Conservation (phyloP, 2,329 filamentous ascomycete species). For the Purpureocillium takamizusanense region DNA sequence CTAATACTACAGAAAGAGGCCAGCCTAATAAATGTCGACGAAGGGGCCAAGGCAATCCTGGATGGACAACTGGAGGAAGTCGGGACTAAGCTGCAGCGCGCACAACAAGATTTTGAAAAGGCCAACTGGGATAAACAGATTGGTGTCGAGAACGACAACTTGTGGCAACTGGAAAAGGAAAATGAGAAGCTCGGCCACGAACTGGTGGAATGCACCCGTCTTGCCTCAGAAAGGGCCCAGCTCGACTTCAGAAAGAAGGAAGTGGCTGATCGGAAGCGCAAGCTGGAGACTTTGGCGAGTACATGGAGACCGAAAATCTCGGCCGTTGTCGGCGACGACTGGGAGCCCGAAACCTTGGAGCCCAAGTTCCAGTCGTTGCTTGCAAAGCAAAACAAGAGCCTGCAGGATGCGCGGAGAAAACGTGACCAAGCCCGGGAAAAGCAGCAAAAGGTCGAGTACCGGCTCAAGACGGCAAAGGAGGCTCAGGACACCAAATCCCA, state of each 20-base stretch:
- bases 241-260: slow-evolving; percentile 80
- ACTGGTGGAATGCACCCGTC: slow-evolving; percentile 70
- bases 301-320: slow-evolving; percentile 67
- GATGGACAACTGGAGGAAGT: slow-evolving; percentile 66
- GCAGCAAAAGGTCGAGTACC: slow-evolving; percentile 67
- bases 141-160: slow-evolving; percentile 52
- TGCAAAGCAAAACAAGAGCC: slow-evolving; percentile 43
- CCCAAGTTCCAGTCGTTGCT: slow-evolving; percentile 57
- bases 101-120: slow-evolving; percentile 52
- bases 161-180: slow-evolving; percentile 63
- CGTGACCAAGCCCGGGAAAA: slow-evolving; percentile 65
- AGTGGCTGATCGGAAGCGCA: slow-evolving; percentile 60
- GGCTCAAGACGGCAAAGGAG: slow-evolving; percentile 56
- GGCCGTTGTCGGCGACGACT: slow-evolving; percentile 52
- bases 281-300: slow-evolving; percentile 66
- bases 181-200: slow-evolving; percentile 68
- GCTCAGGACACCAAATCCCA: slow-evolving; percentile 53
- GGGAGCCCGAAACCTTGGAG: slow-evolving; percentile 64
- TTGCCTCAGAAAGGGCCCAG: slow-evolving; percentile 74
- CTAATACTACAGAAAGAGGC: slow-evolving; percentile 57
- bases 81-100: slow-evolving; percentile 49
- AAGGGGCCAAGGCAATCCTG: slow-evolving; percentile 71
- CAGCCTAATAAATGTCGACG: slow-evolving; percentile 70
- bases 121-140: slow-evolving; percentile 65
- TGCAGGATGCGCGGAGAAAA: slow-evolving; percentile 57